Base-by-base conservation (phyloP, 2,329 filamentous ascomycete species). In the Talaromyces sp. region DNA sequence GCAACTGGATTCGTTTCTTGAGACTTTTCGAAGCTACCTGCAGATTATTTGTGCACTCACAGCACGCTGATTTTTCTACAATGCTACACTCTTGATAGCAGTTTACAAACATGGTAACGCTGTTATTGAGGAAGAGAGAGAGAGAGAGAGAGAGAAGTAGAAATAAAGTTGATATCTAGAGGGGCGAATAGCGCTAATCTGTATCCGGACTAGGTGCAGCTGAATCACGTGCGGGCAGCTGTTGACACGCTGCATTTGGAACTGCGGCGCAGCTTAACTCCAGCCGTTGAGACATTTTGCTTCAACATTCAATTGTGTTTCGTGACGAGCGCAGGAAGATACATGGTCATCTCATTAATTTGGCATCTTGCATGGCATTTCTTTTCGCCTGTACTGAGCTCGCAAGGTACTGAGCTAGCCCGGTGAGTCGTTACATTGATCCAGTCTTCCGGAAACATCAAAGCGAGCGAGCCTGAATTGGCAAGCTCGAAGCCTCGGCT, bases 141-240 rank as follows among this genome's bases (percentile, higher is more conserved):
- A 16, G 13, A 16, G 13, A 24, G 31, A 3, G 3, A n/a, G 16
- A 50, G 49, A 52, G 49, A 33, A n/a, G 49, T 52, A 50, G 24
- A 50, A 50, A 31, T 52, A 33, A 27, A 31, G 49, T 52, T 52
- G 49, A 52, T 37, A 37, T n/a, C 8, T 27, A 31, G 24, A 16
- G 8, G 22, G 24, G 22, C 16, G 45, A 22, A 52, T 19, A 3
- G 49, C 49, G 1, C 49, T 31, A 57, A 8, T 22, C 54, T n/a
- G 6, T 10, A 39, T 39, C 9, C 3, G n/a, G 56, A 41, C 24
- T 58, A 58, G 56, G 3, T 19, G 13, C 8, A 33, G 7, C 3
- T 27, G 31, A 27, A 59, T 59, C 56, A 59, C 56, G 56, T 59
- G 56, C 14, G 10, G 37, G 24, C 22, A 43, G 56, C 56, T 59